Conservation (phyloP, 495 filamentous ascomycete species). For the Lasiosphaeria hispida region DNA sequence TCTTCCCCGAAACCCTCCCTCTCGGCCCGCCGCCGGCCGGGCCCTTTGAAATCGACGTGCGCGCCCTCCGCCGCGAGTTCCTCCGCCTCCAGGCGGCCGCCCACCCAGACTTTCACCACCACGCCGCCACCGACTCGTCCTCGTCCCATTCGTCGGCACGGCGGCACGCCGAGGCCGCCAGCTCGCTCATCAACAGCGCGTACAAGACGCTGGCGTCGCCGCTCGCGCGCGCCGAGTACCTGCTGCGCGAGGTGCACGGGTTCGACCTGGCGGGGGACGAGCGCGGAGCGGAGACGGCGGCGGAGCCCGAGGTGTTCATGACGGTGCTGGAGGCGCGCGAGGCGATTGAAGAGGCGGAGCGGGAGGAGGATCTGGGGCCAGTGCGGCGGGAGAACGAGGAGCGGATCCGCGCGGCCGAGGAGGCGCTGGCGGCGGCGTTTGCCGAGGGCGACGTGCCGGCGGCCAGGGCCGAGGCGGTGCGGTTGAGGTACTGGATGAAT, state of each 20-base stretch:
- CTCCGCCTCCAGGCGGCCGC: constrained; percentile 72
- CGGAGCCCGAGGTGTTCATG: constrained; percentile 73
- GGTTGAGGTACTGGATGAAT: constrained; percentile 89
- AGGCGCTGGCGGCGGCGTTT: constrained; percentile 61
- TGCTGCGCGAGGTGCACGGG: constrained; percentile 63
- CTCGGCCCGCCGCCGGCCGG: constrained; percentile 75
- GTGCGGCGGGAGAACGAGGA: constrained; percentile 65
- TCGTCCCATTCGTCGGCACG: constrained; percentile 25
- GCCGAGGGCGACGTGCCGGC: constrained; percentile 58
- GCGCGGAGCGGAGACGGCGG: constrained; percentile 63
- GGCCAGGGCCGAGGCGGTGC: constrained; percentile 68
- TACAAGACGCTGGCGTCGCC: constrained; percentile 79
- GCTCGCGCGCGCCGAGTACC: constrained; percentile 77
- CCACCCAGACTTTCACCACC: constrained; percentile 77
- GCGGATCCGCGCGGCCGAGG: constrained; percentile 60
- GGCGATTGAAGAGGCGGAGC: constrained; percentile 71
- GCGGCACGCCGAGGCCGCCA: constrained; percentile 62
- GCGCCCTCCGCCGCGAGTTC: constrained; percentile 75
- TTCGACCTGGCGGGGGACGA: constrained; percentile 79
- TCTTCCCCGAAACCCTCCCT: constrained; percentile 82
- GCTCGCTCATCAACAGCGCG: constrained; percentile 80
- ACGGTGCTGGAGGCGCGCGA: constrained; percentile 86
- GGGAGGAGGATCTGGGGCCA: constrained; percentile 59
- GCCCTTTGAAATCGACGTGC: constrained; percentile 68
- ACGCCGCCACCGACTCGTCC: constrained; percentile 26